phyloP scores from a whole-genome alignment of 2,329 filamentous ascomycete species.

The Penicillium sp. region DNA sequence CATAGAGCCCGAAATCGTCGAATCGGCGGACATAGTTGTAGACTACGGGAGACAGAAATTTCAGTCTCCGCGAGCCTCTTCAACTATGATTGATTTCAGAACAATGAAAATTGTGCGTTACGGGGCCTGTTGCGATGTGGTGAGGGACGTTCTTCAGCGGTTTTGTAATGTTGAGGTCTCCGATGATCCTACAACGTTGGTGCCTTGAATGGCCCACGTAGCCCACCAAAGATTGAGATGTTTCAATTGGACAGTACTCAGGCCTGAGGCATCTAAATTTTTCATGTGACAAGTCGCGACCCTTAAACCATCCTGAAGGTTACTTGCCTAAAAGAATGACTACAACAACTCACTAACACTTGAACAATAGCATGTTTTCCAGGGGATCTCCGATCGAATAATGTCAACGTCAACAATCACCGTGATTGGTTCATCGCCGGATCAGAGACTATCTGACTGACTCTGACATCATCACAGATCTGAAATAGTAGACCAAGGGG shows the following conservation, averaged over 20 bases:
- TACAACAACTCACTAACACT: too few relatives aligned
- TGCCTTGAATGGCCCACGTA: not conserved
- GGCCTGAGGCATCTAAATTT: too few relatives aligned
- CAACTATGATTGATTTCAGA: conserved; percentile 31
- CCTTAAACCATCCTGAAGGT: too few relatives aligned
- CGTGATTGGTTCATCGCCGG: not conserved
- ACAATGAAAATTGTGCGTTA: conserved; percentile 25
- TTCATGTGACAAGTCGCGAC: too few relatives aligned
- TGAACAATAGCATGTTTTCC: too few relatives aligned
- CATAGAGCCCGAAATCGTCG: conserved; percentile 29
- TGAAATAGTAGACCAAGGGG: not conserved
- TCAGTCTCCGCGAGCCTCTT: conserved; percentile 23
- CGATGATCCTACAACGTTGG: conserved; percentile 18
- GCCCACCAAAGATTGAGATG: too few relatives aligned
- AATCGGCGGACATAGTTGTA: conserved; percentile 31
- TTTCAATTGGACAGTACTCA: not conserved
- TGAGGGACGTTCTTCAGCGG: conserved; percentile 24
- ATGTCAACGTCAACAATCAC: not conserved
- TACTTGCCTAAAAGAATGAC: too few relatives aligned
- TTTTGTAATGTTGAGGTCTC: conserved; percentile 21
- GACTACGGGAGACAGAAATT: conserved; percentile 32
- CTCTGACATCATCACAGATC: not conserved
- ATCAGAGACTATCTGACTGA: not conserved
- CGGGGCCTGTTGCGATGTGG: conserved; percentile 31
- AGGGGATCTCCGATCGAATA: not conserved